These are phyloP conservation scores for Pyrenophora teres DNA, from an alignment of 2,329 filamentous ascomycete species.

Conservation along the genomic window DNA sequence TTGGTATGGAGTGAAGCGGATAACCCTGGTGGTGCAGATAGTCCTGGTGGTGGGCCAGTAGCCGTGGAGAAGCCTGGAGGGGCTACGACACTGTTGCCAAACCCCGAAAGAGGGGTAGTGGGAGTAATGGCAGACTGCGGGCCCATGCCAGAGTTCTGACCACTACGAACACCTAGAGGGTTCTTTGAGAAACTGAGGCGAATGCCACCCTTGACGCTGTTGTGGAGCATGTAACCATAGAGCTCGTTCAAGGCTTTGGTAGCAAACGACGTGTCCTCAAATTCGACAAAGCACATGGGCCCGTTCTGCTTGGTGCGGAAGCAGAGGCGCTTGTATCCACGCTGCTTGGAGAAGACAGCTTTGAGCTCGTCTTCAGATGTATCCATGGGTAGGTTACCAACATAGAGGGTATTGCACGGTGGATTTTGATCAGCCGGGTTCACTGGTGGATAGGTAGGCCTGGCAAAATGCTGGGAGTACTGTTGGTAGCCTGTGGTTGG, in stretches of 20 bases:
- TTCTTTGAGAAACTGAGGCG: conserved; percentile 97
- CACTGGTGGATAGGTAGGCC: conserved; percentile 77
- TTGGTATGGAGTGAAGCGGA: conserved; percentile 43
- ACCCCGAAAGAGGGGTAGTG: conserved; percentile 60
- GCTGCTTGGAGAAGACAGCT: conserved; percentile 86
- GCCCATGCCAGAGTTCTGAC: conserved; percentile 63
- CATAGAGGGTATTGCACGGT: conserved; percentile 96
- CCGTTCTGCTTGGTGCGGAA: conserved; percentile 95
- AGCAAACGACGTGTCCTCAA: conserved; percentile 89
- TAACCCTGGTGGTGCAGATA: conserved; percentile 75
- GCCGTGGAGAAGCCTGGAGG: conserved; percentile 66
- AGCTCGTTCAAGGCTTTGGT: conserved; percentile 89
- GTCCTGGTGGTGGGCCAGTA: conserved; percentile 79
- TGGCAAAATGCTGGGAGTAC: conserved; percentile 61
- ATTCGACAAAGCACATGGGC: conserved; percentile 99
- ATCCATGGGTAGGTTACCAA: conserved; percentile 92
- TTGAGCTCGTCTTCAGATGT: conserved; percentile 96
- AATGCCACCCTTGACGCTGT: conserved; percentile 93
- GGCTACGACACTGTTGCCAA: conserved; percentile 61
- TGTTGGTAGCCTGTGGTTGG: conserved; percentile 60
- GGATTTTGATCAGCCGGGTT: conserved; percentile 97
- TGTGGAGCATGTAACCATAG: conserved; percentile 84
- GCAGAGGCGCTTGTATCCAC: conserved; percentile 92
- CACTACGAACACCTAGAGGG: conserved; percentile 85
- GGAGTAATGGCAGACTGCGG: conserved; percentile 57